Evolutionary conservation across 2,329 filamentous ascomycete species (phyloP), one percentile per base, ranked within the genome.

Genomic region (Aspergillus fructus): DNA sequence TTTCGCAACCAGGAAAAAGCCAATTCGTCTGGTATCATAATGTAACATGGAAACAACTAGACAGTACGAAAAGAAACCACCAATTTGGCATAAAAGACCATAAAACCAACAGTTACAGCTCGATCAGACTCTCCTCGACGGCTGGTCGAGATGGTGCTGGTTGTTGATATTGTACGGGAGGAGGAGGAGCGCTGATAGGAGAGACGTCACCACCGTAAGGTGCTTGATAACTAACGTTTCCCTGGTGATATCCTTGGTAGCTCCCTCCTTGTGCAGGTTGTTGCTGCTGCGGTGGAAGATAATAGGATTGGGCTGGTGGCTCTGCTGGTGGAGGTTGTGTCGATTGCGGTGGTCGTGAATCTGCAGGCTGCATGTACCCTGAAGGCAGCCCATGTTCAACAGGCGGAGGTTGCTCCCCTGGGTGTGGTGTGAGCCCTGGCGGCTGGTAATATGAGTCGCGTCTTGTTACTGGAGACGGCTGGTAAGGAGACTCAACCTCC

Each of bases 61-160:
- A 34, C 9, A 39, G 13, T 27, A 30, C 41, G 15, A 21, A 53
- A 17, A 46, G 21, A 47, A 17, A 47, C 46, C 30, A 47, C 42
- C 47, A 51, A 9, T 19, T n/a, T 24, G 27, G 27, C 24, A 40
- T 19, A 5, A 57, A 49, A 34, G 12, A 43, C 19, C n/a, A 55
- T 12, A 24, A 15, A 34, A 23, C 43, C 15, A 24, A 33, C 24
- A 48, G 34, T 49, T 64, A 71, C 56, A 71, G 59, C 54, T 71
- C 69, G 56, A 71, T 71, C 50, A 71, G 53, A 56, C 68, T 70
- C 56, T 71, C 69, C 45, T 71, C 69, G 12, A 68, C 66, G 5
- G 59, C 61, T 2, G 68, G 66, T 40, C 63, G 64, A 24, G 66
- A 49, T 8, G 62, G 58, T 9, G 61, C 30, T 27, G 67, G 56